Evolutionary conservation across 768 basidiomycete species (phyloP).

Genomic region (Lactarius indigo): DNA sequence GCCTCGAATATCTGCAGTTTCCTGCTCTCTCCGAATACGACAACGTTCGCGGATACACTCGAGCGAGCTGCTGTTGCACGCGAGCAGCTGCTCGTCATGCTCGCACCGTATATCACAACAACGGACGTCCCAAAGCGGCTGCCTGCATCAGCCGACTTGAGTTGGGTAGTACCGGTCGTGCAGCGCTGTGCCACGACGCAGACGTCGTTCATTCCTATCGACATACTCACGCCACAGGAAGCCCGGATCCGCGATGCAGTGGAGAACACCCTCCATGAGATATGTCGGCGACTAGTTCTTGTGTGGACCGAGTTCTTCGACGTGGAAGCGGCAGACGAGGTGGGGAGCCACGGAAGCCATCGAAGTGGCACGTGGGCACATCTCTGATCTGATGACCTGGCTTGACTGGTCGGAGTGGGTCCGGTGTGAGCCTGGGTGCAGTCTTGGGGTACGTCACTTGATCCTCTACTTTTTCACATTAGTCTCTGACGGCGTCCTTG

Average conservation of each 20-base stretch:
- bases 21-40: slow-evolving; percentile 32
- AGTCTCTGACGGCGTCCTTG: background rate
- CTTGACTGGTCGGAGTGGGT: slow-evolving; percentile 28
- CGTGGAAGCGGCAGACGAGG: slow-evolving; percentile 15
- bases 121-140: slow-evolving; percentile 13
- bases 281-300: slow-evolving; percentile 23
- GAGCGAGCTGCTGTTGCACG: slow-evolving; percentile 13
- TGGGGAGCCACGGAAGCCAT: background rate
- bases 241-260: slow-evolving; percentile 17
- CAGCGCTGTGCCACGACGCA: slow-evolving; percentile 23
- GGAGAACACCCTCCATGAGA: slow-evolving; percentile 9
- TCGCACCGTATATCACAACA: slow-evolving; percentile 33
- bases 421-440: slow-evolving; percentile 22
- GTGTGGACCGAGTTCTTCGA: slow-evolving; percentile 26
- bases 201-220: background rate
- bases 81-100: slow-evolving; percentile 21
- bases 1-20: slow-evolving; percentile 41
- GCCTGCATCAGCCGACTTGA: background rate
- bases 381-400: slow-evolving; percentile 25
- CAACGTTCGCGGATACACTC: background rate
- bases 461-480: background rate
- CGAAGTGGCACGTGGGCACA: background rate
- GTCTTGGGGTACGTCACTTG: slow-evolving; percentile 18
- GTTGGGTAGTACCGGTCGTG: slow-evolving; percentile 23
- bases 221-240: slow-evolving; percentile 23